These are phyloP conservation scores for Cenchrus purpureus DNA, from an alignment of 176 grass and related monocot species.

Conservation along the genomic window DNA sequence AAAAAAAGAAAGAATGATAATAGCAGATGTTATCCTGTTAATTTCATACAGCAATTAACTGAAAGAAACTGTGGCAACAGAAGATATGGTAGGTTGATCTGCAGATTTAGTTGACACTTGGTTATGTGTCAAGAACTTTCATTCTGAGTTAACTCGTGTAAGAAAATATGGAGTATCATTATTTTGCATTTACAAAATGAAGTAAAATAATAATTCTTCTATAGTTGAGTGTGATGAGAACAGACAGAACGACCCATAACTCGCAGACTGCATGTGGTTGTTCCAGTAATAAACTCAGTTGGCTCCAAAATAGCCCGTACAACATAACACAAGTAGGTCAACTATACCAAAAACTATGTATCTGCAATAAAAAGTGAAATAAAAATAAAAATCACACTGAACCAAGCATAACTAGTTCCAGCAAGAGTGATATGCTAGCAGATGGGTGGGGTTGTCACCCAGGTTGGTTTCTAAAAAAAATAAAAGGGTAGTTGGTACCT, in stretches of 20 bases:
- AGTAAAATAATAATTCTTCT: background rate
- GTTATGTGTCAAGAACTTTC: background rate
- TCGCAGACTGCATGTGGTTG: background rate
- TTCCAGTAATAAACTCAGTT: background rate
- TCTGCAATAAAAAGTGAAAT: background rate
- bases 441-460: background rate
- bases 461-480: background rate
- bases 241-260: background rate
- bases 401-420: background rate
- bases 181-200: background rate
- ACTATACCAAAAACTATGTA: background rate
- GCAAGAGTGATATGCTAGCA: background rate
- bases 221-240: background rate
- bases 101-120: conserved; percentile 8
- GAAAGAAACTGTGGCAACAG: background rate
- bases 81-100: conserved; percentile 6
- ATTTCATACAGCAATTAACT: background rate
- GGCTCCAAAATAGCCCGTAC: background rate
- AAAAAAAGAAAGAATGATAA: conserved; percentile 4
- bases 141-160: background rate
- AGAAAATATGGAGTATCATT: background rate
- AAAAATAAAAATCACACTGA: background rate
- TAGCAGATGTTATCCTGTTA: background rate
- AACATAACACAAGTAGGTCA: too few species aligned
- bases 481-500: background rate